Evolutionary conservation across 176 grass and related monocot genomes (phyloP).

Genomic region (Hordeum vulgare): DNA sequence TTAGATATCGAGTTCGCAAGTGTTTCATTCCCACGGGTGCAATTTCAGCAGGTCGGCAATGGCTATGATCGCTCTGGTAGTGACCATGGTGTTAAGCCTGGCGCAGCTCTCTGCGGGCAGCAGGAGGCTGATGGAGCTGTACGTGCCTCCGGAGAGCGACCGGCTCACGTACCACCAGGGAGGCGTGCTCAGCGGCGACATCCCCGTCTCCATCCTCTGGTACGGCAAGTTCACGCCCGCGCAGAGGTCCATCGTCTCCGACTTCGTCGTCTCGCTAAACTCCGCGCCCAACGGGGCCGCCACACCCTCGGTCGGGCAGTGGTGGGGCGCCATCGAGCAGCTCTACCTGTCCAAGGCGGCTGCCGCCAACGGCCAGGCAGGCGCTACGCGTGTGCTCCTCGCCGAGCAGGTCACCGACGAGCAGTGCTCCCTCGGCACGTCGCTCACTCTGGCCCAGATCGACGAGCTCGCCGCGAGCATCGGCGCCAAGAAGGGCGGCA

Average conservation of each 20-base stretch:
- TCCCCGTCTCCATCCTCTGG: slow-evolving; percentile 51
- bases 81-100: slow-evolving; percentile 17
- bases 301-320: slow-evolving; percentile 34
- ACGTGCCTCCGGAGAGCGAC: slow-evolving; percentile 23
- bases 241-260: slow-evolving; percentile 48
- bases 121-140: slow-evolving; percentile 47
- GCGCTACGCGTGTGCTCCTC: slow-evolving; percentile 17
- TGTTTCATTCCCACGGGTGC: neutral
- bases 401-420: slow-evolving; percentile 37
- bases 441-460: slow-evolving; percentile 35
- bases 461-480: slow-evolving; percentile 29
- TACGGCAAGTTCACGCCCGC: slow-evolving; percentile 46
- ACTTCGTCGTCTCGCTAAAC: slow-evolving; percentile 51
- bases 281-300: neutral
- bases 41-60: slow-evolving; percentile 2
- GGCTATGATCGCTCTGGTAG: neutral
- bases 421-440: slow-evolving; percentile 25
- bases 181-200: slow-evolving; percentile 41
- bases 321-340: slow-evolving; percentile 52
- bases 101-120: slow-evolving; percentile 27
- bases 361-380: neutral
- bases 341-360: slow-evolving; percentile 42
- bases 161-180: slow-evolving; percentile 55
- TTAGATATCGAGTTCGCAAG: neutral
- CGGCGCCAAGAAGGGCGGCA: neutral